Evolutionary conservation across 1,284 basidiomycete genomes (phyloP), one percentile per base, ranked within the genome.

Genomic region (Agaricales sp.): DNA sequence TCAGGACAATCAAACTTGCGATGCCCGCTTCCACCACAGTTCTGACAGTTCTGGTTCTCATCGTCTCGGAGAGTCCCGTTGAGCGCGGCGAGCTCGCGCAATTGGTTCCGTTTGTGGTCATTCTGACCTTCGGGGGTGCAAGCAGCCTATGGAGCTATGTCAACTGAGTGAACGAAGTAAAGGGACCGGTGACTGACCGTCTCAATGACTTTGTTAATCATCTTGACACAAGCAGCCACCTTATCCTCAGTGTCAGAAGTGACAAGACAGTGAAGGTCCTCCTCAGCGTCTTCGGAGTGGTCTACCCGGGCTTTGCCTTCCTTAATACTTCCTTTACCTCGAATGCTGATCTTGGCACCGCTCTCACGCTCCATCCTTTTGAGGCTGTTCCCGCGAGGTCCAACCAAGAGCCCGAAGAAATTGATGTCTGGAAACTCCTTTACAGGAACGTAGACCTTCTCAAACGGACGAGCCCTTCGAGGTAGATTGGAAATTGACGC

Each of bases 371-470:
- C 96, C 96, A 99, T 99, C 67, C 92, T 94, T 77, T 99, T 99
- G 73, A 99, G 71, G 68, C 92, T 95, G 66, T 99, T 99, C 45
- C 96, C 96, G 60, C 96, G 87, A 59, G 96, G 96, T 38, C 96
- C 96, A 54, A 99, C 95, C 52, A 99, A 80, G 52, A 99, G 74
- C 59, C 96, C 96, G 60, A 99, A 99, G 68, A 99, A 99, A 67
- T 99, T 99, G 75, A 99, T 99, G 68, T 99, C 95, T 3, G 96
- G 96, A 61, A 99, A 99, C 69, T 99, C 96, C 65, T 99, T 97
- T 61, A 98, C 92, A 22, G 96, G 96, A 54, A 99, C 94, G 64
- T 98, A 99, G 51, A 99, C 95, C 68, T 99, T 99, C 53, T 99
- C 96, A 45, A 87, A 87, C 13, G 93, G 92, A 46, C 92, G 81